Percentiles rank a stretch among this genome's conserved stretches.
phyloP scores from a whole-genome alignment of 192 early-diverging fungal genomes.

The Coemansia sp. region DNA sequence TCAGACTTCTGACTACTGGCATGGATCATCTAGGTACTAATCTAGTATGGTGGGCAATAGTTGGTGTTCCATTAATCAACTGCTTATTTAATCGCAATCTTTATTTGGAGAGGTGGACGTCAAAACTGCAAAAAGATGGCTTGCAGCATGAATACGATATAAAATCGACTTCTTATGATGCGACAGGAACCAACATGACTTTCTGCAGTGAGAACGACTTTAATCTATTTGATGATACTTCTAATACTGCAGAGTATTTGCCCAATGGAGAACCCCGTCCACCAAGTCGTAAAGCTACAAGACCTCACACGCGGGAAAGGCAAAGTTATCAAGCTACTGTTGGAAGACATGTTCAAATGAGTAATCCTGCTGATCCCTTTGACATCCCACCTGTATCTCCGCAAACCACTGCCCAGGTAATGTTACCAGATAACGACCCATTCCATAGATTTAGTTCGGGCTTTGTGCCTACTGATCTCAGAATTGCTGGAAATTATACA shows the following conservation, averaged over 20 bases:
- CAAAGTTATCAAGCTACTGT: slow-evolving; percentile 8
- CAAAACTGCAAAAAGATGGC: slow-evolving; percentile 33
- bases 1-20: slow-evolving; percentile 27
- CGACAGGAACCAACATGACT: slow-evolving; percentile 5
- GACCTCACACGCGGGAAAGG: neutral
- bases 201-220: slow-evolving; percentile 16
- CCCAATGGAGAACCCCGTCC: slow-evolving; percentile 33
- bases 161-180: slow-evolving; percentile 6
- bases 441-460: slow-evolving; percentile 8
- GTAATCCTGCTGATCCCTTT: slow-evolving; percentile 27
- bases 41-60: slow-evolving; percentile 49
- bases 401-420: neutral
- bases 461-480: neutral
- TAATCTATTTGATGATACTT: slow-evolving; percentile 7
- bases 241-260: slow-evolving; percentile 8
- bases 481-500: neutral
- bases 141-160: slow-evolving; percentile 45
- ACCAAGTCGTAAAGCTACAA: slow-evolving; percentile 1
- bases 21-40: slow-evolving; percentile 45
- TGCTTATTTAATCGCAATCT: slow-evolving; percentile 24
- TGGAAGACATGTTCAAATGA: neutral
- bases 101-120: slow-evolving; percentile 35
- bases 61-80: slow-evolving; percentile 40
- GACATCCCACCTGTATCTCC: slow-evolving; percentile 28
- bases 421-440: slow-evolving; percentile 2